phyloP scores from a whole-genome alignment of 805 yeast species.

The Brettanomyces anomalus region DNA sequence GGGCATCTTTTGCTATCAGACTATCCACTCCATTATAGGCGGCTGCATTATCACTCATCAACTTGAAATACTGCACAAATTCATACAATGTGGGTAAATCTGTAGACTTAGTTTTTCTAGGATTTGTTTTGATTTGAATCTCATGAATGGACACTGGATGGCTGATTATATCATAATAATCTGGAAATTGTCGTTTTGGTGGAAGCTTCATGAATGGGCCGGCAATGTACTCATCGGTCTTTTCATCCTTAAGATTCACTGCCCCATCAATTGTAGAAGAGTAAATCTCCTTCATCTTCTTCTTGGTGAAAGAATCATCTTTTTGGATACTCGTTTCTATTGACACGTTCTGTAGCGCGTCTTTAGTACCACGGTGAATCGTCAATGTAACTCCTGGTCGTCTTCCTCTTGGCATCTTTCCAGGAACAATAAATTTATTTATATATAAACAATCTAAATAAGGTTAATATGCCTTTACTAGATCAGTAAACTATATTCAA shows the following conservation, averaged over 20 bases:
- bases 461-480: too few species aligned
- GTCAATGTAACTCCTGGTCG: constrained; percentile 1
- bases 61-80: constrained; percentile 50
- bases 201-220: constrained; percentile 63
- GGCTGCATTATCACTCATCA: constrained; percentile 61
- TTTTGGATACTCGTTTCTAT: neutral
- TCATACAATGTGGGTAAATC: constrained; percentile 25
- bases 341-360: neutral
- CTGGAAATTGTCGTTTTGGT: constrained; percentile 63
- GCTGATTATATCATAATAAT: constrained; percentile 56
- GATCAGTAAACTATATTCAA: too few species aligned
- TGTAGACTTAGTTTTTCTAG: constrained; percentile 24
- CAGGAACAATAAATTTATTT: too few species aligned
- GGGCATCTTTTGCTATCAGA: constrained; percentile 60
- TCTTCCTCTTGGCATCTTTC: neutral
- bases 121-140: constrained; percentile 32
- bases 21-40: constrained; percentile 59
- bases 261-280: constrained; percentile 5
- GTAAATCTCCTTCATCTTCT: constrained; percentile 2
- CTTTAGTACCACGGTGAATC: neutral
- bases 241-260: constrained; percentile 8
- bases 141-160: constrained; percentile 66
- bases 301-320: neutral
- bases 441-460: too few species aligned
- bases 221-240: constrained; percentile 22